phyloP scores from a whole-genome alignment of 2,329 filamentous ascomycete species.

The Gaeumannomyces tritici region DNA sequence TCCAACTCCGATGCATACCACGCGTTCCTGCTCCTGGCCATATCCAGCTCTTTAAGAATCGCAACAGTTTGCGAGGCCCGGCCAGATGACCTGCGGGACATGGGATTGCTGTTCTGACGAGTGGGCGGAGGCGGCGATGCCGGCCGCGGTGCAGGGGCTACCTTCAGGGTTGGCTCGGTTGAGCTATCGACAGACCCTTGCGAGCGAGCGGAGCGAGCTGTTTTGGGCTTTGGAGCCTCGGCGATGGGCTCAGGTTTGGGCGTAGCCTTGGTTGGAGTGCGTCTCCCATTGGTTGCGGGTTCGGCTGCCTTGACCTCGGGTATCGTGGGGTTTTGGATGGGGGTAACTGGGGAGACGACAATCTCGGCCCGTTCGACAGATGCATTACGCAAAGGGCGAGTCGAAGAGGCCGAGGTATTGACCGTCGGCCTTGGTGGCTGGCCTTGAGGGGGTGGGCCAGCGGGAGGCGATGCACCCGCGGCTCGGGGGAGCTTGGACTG shows the following conservation, averaged over 20 bases:
- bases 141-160: slow-evolving; percentile 28
- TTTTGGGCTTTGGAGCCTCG: slow-evolving; percentile 30
- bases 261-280: slow-evolving; percentile 44
- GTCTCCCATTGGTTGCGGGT: slow-evolving; percentile 47
- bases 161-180: slow-evolving; percentile 44
- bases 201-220: slow-evolving; percentile 43
- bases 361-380: slow-evolving; percentile 36
- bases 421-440: slow-evolving; percentile 40
- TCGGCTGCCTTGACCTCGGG: slow-evolving; percentile 37
- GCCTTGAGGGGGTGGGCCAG: slow-evolving; percentile 45
- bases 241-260: slow-evolving; percentile 23
- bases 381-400: slow-evolving; percentile 34
- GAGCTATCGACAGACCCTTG: slow-evolving; percentile 62
- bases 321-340: slow-evolving; percentile 24
- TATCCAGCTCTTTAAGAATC: slow-evolving; percentile 78
- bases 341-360: slow-evolving; percentile 25
- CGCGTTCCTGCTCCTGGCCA: slow-evolving; percentile 75
- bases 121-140: slow-evolving; percentile 50
- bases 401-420: slow-evolving; percentile 20
- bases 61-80: slow-evolving; percentile 60
- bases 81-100: slow-evolving; percentile 50
- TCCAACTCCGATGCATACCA: slow-evolving; percentile 97
- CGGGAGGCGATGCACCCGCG: slow-evolving; percentile 26
- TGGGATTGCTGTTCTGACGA: slow-evolving; percentile 46
- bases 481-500: slow-evolving; percentile 29